These are phyloP conservation scores for Colletotrichum limetticola DNA, from an alignment of 2,329 filamentous ascomycete genomes.

Conservation along the genomic window DNA sequence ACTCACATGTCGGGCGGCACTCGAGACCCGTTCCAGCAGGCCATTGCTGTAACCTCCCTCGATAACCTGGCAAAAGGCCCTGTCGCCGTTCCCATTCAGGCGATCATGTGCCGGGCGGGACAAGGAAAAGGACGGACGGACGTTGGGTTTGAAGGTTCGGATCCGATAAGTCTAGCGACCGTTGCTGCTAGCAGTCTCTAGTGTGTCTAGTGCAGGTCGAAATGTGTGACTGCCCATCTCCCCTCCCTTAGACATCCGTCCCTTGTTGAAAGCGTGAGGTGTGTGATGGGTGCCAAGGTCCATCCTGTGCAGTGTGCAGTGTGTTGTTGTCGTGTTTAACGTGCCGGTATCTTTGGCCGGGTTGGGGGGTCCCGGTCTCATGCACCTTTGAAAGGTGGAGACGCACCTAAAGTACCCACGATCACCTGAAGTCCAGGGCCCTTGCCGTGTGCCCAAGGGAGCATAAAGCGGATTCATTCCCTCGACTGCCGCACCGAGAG, in stretches of 20 bases:
- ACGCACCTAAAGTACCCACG: not conserved
- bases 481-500: not conserved
- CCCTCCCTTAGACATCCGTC: not conserved
- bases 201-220: not conserved
- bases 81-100: conserved; percentile 9
- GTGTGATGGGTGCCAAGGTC: not conserved
- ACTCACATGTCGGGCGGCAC: not conserved
- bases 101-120: conserved; percentile 14
- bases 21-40: conserved; percentile 1
- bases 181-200: not conserved
- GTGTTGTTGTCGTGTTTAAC: not conserved
- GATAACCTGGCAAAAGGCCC: not conserved
- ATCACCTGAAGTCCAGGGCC: not conserved
- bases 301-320: not conserved
- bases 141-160: conserved; percentile 12
- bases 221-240: not conserved
- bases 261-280: not conserved
- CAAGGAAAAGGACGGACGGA: not conserved
- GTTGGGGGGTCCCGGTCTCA: not conserved
- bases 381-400: conserved; percentile 19
- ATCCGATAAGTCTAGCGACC: conserved; percentile 14
- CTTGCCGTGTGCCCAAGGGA: not conserved
- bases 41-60: not conserved
- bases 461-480: not conserved
- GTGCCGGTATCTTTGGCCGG: conserved; percentile 12